These are phyloP conservation scores for Fusarium brevicatenulatum DNA, from an alignment of 2,329 filamentous ascomycete species.

Conservation along the genomic window DNA sequence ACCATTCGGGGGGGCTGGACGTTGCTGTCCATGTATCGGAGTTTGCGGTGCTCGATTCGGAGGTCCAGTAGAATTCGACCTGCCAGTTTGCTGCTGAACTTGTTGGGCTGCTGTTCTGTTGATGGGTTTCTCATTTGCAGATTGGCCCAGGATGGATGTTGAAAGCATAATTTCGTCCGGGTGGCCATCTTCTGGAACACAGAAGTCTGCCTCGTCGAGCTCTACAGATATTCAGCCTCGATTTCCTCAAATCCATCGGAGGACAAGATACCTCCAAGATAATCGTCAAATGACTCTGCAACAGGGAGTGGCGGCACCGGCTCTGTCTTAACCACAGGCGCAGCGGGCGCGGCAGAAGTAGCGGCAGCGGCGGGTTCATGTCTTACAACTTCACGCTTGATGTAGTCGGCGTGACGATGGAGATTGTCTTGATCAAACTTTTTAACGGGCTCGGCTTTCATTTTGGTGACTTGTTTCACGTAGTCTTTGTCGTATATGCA, in stretches of 20 bases:
- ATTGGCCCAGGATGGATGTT: conserved; percentile 34
- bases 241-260: conserved; percentile 51
- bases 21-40: conserved; percentile 46
- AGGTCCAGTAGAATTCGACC: conserved; percentile 29
- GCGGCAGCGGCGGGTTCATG: conserved; percentile 23
- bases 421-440: conserved; percentile 84
- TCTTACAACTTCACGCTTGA: conserved; percentile 64
- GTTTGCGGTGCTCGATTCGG: conserved; percentile 47
- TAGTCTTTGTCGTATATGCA: conserved; percentile 99
- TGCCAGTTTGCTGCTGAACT: conserved; percentile 37
- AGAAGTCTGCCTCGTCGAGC: conserved; percentile 82
- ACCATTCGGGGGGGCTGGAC: conserved; percentile 32
- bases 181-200: conserved; percentile 73
- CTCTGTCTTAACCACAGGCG: conserved; percentile 45
- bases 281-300: conserved; percentile 62
- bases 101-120: conserved; percentile 36
- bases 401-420: conserved; percentile 82
- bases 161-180: conserved; percentile 79
- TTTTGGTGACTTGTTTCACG: conserved; percentile 85
- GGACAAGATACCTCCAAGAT: conserved; percentile 59
- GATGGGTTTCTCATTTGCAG: conserved; percentile 32
- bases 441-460: conserved; percentile 78
- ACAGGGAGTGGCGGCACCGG: conserved; percentile 28
- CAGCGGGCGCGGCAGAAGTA: conserved; percentile 9
- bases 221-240: conserved; percentile 60